phyloP scores from a whole-genome alignment of 2,329 filamentous ascomycete species.

The Ophiostoma quercus region DNA sequence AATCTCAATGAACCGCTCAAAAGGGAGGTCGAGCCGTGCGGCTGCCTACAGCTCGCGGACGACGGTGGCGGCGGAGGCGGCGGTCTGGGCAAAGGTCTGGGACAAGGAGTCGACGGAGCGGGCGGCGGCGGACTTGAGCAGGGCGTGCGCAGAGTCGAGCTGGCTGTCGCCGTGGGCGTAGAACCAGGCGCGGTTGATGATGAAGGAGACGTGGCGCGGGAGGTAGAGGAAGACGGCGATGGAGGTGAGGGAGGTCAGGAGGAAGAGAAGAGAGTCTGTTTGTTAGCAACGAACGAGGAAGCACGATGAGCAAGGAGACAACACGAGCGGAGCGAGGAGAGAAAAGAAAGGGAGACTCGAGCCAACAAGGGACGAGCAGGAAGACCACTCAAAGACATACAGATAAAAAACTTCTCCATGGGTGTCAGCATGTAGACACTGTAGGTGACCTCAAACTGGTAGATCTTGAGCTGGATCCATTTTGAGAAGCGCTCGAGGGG shows the following conservation, averaged over 20 bases:
- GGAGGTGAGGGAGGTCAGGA: slow-evolving; percentile 77
- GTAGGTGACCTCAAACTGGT: slow-evolving; percentile 97
- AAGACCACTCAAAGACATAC: slow-evolving; percentile 50
- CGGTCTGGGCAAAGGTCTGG: slow-evolving; percentile 22
- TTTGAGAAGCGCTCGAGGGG: slow-evolving; percentile 56
- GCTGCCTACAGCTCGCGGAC: slow-evolving; percentile 38
- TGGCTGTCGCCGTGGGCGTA: slow-evolving; percentile 79
- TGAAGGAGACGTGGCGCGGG: slow-evolving; percentile 78
- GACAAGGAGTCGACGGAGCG: slow-evolving; percentile 32
- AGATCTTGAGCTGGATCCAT: slow-evolving; percentile 92
- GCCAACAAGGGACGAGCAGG: too few species aligned
- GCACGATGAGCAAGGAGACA: too few species aligned
- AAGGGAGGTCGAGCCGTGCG: slow-evolving; percentile 2
- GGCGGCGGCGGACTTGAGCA: slow-evolving; percentile 33
- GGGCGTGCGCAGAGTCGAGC: slow-evolving; percentile 40
- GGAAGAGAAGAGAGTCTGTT: slow-evolving; percentile 83
- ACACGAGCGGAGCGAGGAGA: too few species aligned
- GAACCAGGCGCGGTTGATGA: slow-evolving; percentile 84
- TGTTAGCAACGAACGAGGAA: too few species aligned
- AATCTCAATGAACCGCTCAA: slow-evolving; percentile 11
- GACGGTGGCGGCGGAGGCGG: slow-evolving; percentile 26
- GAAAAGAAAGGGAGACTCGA: too few species aligned
- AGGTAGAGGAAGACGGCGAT: slow-evolving; percentile 90
- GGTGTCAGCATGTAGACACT: slow-evolving; percentile 96
- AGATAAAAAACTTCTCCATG: slow-evolving; percentile 94